Percentiles rank a stretch among this genome's conserved stretches.
phyloP scores from a whole-genome alignment of 2,329 filamentous ascomycete species.

The Phaeophleospora eucalypticola region DNA sequence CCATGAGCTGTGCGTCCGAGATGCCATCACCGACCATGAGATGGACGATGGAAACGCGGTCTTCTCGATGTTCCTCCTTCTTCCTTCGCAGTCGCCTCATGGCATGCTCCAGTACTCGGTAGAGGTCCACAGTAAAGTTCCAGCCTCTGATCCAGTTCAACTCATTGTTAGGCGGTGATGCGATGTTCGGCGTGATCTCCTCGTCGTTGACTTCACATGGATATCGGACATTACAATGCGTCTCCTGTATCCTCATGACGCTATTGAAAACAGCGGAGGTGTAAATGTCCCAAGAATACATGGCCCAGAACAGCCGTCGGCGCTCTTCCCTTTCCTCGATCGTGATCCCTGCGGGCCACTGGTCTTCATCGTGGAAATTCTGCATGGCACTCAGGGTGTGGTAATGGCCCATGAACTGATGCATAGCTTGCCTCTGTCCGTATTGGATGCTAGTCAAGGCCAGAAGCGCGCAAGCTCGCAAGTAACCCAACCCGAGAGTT shows the following conservation, averaged over 20 bases:
- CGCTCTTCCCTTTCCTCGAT: constrained; percentile 48
- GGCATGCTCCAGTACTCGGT: constrained; percentile 53
- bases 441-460: constrained; percentile 51
- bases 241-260: constrained; percentile 44
- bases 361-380: constrained; percentile 50
- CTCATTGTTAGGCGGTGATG: constrained; percentile 18
- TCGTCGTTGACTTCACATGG: constrained; percentile 49
- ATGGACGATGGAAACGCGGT: constrained; percentile 22
- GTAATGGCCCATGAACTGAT: constrained; percentile 50
- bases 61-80: constrained; percentile 17
- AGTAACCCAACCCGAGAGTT: constrained; percentile 37
- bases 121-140: constrained; percentile 57
- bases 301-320: constrained; percentile 53
- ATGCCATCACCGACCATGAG: constrained; percentile 27
- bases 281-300: constrained; percentile 55
- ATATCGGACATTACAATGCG: constrained; percentile 46
- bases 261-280: constrained; percentile 51
- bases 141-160: constrained; percentile 52
- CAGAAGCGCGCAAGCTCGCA: constrained; percentile 48
- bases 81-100: constrained; percentile 26
- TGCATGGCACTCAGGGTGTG: constrained; percentile 48
- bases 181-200: constrained; percentile 34
- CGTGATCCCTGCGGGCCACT: constrained; percentile 48
- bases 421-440: constrained; percentile 47
- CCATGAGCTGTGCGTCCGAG: constrained; percentile 28